phyloP scores from a whole-genome alignment of 2,329 filamentous ascomycete genomes.

The Botrytis paeoniae region DNA sequence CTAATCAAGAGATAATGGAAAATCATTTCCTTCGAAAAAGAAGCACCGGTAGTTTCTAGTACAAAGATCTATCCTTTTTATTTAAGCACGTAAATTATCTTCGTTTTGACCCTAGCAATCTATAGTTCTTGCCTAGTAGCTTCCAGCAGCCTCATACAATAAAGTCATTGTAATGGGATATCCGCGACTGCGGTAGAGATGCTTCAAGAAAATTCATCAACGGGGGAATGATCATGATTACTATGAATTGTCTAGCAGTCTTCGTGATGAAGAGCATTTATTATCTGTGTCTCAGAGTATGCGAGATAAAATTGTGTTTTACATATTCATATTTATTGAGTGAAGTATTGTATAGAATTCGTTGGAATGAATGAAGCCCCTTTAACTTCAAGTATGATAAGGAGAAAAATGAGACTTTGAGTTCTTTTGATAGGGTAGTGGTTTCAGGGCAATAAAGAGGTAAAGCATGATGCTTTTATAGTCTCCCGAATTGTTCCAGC shows the following conservation, averaged over 20 bases:
- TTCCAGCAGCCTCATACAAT: fast-evolving
- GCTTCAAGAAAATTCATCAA: fast-evolving
- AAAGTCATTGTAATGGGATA: neutral
- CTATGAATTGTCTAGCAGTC: neutral
- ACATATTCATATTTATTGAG: too few relatives aligned
- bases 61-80: neutral
- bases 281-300: neutral
- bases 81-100: too few relatives aligned
- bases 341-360: neutral
- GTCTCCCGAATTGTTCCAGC: fast-evolving
- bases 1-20: neutral
- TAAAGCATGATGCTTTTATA: neutral
- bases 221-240: neutral
- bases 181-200: neutral
- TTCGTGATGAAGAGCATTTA: fast-evolving
- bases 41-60: neutral
- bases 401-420: fast-evolving
- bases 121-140: fast-evolving
- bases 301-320: neutral
- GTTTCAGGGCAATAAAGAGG: fast-evolving
- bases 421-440: fast-evolving
- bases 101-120: too few relatives aligned
- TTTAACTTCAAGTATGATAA: fast-evolving
- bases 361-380: fast-evolving
- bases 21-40: fast-evolving